Evolutionary conservation across 2,329 filamentous ascomycete genomes (phyloP).

Genomic region (Pseudopyricularia javanii): DNA sequence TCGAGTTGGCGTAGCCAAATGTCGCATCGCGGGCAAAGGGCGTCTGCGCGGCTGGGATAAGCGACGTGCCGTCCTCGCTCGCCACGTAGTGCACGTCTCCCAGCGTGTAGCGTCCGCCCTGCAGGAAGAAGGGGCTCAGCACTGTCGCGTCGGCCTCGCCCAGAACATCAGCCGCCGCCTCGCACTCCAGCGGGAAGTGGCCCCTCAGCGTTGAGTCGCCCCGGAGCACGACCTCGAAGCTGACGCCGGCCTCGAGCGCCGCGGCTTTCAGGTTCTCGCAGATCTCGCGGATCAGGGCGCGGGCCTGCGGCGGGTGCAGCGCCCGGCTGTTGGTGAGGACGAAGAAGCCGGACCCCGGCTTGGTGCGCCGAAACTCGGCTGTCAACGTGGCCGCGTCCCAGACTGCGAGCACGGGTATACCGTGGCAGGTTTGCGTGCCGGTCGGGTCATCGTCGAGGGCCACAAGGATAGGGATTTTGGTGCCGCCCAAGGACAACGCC

Average conservation of each 20-base stretch:
- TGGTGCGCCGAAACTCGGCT: conserved; percentile 26
- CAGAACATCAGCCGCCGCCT: conserved; percentile 41
- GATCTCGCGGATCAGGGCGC: conserved; percentile 34
- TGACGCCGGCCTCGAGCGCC: conserved; percentile 20
- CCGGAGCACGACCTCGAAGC: conserved; percentile 42
- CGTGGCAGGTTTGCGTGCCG: conserved; percentile 49
- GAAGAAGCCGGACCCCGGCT: conserved; percentile 36
- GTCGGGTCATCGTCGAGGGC: conserved; percentile 44
- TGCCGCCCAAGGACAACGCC: background rate
- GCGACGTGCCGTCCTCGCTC: conserved; percentile 25
- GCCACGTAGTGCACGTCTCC: conserved; percentile 45
- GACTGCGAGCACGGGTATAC: conserved; percentile 39
- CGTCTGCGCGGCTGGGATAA: conserved; percentile 38
- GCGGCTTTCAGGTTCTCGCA: conserved; percentile 34
- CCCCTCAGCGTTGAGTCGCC: conserved; percentile 63
- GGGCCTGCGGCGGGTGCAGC: conserved; percentile 33
- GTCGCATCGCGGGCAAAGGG: conserved; percentile 45
- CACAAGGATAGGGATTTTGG: conserved; percentile 19
- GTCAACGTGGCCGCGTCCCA: conserved; percentile 34
- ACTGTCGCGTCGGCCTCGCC: conserved; percentile 39
- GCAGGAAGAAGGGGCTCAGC: conserved; percentile 45
- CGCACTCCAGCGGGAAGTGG: conserved; percentile 79
- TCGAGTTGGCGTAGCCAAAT: conserved; percentile 42
- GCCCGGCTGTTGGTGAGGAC: conserved; percentile 49
- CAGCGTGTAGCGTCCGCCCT: conserved; percentile 45